phyloP scores from a whole-genome alignment of 495 filamentous ascomycete species.

The Darksidea phi region DNA sequence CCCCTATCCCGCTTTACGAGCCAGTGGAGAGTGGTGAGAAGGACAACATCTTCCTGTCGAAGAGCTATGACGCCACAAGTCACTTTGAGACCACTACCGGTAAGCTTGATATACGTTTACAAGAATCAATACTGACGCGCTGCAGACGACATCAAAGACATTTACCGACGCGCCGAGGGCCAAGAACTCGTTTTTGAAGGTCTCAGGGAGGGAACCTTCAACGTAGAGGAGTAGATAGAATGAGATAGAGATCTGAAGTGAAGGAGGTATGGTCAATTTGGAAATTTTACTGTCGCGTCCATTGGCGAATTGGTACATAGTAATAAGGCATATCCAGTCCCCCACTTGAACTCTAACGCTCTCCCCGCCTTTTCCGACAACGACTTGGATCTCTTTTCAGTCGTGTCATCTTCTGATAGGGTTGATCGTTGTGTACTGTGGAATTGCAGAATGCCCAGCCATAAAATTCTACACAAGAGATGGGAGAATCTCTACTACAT shows the following conservation, averaged over 20 bases:
- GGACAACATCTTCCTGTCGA: constrained; percentile 95
- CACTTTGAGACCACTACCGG: constrained; percentile 93
- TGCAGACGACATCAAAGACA: constrained; percentile 86
- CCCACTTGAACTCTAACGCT: no score
- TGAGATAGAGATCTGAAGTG: neutral
- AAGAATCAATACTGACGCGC: constrained; percentile 2
- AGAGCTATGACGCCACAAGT: constrained; percentile 95
- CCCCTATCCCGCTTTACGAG: constrained; percentile 90
- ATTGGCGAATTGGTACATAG: no score
- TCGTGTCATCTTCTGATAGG: no score
- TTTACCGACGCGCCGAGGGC: constrained; percentile 83
- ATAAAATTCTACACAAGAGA: no score
- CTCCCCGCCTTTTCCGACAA: no score
- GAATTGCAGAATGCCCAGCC: no score
- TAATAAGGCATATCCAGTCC: no score
- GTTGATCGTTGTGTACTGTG: no score
- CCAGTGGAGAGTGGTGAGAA: constrained; percentile 80
- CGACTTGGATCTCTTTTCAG: no score
- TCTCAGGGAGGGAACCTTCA: constrained; percentile 47
- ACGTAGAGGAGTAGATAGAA: constrained; percentile 41
- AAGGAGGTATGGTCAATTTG: no score
- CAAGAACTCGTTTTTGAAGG: constrained; percentile 72
- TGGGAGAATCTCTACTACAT: no score
- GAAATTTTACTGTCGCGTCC: no score
- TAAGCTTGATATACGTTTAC: constrained; percentile 36